Evolutionary conservation across 495 filamentous ascomycete species (phyloP).

Genomic region (Neurospora sp.): DNA sequence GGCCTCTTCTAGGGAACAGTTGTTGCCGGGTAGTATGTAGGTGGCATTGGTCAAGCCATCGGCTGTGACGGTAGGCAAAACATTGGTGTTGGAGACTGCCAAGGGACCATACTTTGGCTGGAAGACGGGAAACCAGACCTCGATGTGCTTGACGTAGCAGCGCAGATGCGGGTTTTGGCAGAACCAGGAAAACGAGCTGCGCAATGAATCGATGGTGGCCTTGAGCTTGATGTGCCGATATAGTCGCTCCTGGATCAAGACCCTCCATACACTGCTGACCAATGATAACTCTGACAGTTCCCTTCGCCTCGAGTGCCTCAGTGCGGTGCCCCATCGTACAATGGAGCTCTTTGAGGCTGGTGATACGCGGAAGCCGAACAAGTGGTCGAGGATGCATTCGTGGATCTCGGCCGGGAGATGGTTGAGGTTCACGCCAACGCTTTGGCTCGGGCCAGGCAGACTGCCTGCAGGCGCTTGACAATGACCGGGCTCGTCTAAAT

Average conservation of each 20-base stretch:
- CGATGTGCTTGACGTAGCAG: constrained; percentile 56
- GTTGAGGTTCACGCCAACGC: constrained; percentile 36
- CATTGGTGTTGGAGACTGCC: constrained; percentile 31
- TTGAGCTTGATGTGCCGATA: constrained; percentile 68
- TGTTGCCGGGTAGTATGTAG: constrained; percentile 48
- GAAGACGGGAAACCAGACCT: constrained; percentile 67
- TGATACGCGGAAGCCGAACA: constrained; percentile 56
- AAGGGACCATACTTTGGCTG: constrained; percentile 37
- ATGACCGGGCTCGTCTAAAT: constrained; percentile 13
- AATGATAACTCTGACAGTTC: constrained; percentile 55
- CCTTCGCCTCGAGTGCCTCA: constrained; percentile 57
- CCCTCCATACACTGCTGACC: constrained; percentile 51
- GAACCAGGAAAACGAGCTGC: constrained; percentile 49
- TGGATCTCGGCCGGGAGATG: constrained; percentile 61
- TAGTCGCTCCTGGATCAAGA: constrained; percentile 56
- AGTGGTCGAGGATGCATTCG: constrained; percentile 57
- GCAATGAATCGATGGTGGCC: constrained; percentile 49
- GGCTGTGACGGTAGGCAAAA: constrained; percentile 36
- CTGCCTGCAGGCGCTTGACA: constrained; percentile 4
- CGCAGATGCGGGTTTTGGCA: constrained; percentile 45
- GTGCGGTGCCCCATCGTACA: constrained; percentile 50
- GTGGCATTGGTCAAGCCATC: constrained; percentile 40
- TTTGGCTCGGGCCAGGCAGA: constrained; percentile 19
- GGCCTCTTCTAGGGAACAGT: constrained; percentile 57
- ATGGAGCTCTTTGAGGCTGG: constrained; percentile 44